Base-by-base conservation (phyloP, 176 grass and related monocot species). In the Tuctoria greenei region DNA sequence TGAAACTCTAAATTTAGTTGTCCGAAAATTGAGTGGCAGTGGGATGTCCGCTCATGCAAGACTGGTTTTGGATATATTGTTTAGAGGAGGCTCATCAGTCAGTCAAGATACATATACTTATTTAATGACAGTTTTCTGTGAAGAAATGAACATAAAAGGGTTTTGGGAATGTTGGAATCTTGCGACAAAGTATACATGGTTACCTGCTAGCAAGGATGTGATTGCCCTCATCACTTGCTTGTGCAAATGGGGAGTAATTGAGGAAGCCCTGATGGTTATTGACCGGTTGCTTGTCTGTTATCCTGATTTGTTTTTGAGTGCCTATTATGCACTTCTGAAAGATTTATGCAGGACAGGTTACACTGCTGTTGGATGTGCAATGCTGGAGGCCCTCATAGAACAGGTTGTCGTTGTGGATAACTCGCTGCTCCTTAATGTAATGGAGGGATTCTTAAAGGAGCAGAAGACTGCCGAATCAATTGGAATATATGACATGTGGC, bases 401-500 rank as follows among this genome's bases (percentile, higher is more conserved):
- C 88, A 81, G 64, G 77, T 56, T 86, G 52, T 90, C 66, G 34
- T 34, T 66, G 76, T 90, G 75, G 73, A 86, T 80, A 49, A 4
- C 37, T 84, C 84, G 34, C 37, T 79, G 54, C 61, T 90, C 60
- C 40, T 83, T 72, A 81, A 75, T 90, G 66, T 98, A 66, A 66
- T 89, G 71, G 77, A 90, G 39, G 95, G 95, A 50, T 98, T 98
- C 63, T 71, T 94, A 83, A 94, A 90, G 75, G 95, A 98, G 59
- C 75, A 79, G 55, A 89, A 77, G 34, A 61, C 60, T 84, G 62
- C 75, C 11, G 95, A 94, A 84, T 58, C 89, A 65, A 73, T 94
- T 86, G 91, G 91, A 84, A 63, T 98, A 59, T 84, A 84, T 81
- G 82, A 84, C 84, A 84, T 90, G 27, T 88, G 85, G 72, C 39